These are phyloP conservation scores for Penicillium palitans DNA, from an alignment of 2,329 filamentous ascomycete species.

Conservation along the genomic window DNA sequence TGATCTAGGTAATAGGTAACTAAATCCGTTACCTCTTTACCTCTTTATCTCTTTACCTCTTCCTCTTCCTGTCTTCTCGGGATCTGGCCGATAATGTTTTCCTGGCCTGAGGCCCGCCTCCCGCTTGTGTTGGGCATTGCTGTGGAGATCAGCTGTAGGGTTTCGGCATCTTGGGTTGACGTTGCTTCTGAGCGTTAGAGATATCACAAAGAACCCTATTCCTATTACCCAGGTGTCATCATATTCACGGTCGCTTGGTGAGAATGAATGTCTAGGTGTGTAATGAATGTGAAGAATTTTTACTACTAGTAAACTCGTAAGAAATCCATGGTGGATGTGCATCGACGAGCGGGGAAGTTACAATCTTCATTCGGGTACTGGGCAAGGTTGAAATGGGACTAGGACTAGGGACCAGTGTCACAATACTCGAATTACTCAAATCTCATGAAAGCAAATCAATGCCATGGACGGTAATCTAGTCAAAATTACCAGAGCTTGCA, in stretches of 20 bases:
- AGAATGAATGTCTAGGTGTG: neutral
- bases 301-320: neutral
- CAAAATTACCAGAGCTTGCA: slow-evolving; percentile 66
- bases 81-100: neutral
- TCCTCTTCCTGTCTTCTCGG: neutral
- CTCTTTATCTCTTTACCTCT: neutral
- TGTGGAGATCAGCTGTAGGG: neutral
- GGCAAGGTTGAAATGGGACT: neutral
- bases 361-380: neutral
- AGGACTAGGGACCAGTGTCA: too few species aligned
- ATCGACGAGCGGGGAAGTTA: neutral
- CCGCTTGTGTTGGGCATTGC: neutral
- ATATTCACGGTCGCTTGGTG: neutral
- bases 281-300: neutral
- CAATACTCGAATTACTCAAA: neutral
- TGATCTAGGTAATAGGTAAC: neutral
- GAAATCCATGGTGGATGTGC: neutral
- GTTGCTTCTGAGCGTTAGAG: neutral
- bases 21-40: neutral
- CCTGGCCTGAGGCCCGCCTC: neutral
- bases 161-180: neutral
- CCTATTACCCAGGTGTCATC: neutral
- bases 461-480: neutral
- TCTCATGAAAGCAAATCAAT: neutral
- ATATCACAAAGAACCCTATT: neutral